Conservation (phyloP, 164 flowering plant species). For the Liriodendron chinense region DNA sequence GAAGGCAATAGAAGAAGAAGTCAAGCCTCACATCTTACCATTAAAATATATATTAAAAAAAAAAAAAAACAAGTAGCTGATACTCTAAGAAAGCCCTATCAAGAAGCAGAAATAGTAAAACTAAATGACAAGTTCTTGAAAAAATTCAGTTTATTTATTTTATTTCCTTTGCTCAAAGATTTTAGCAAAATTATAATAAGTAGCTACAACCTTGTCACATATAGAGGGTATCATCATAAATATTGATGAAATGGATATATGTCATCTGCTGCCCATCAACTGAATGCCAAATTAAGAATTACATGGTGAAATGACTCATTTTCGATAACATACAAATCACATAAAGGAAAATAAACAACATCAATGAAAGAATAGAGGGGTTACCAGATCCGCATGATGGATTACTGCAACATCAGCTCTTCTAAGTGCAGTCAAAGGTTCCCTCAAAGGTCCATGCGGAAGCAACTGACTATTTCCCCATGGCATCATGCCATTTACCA, state of each 20-base stretch:
- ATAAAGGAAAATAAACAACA: not conserved
- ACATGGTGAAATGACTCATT: not conserved
- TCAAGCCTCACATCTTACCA: not conserved
- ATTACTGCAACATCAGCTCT: conserved; percentile 71
- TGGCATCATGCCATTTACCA: conserved; percentile 78
- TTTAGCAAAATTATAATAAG: too few relatives aligned
- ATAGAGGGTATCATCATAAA: not conserved
- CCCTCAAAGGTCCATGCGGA: conserved; percentile 88
- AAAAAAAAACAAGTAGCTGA: not conserved
- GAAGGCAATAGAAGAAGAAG: not conserved
- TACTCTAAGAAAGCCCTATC: not conserved
- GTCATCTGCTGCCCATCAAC: not conserved
- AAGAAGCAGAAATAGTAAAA: not conserved
- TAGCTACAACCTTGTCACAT: not conserved
- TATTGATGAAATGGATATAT: not conserved
- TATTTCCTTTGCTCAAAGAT: not conserved
- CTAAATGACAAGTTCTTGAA: too few relatives aligned
- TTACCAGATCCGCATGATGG: conserved; percentile 91
- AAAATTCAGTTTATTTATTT: not conserved
- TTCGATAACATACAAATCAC: not conserved
- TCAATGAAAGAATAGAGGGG: not conserved
- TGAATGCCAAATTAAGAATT: not conserved
- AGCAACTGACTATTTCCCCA: conserved; percentile 68
- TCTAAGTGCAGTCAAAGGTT: conserved; percentile 60
- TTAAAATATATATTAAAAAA: too few relatives aligned